phyloP scores from a whole-genome alignment of 768 basidiomycete species.

The Pholiota microspora region DNA sequence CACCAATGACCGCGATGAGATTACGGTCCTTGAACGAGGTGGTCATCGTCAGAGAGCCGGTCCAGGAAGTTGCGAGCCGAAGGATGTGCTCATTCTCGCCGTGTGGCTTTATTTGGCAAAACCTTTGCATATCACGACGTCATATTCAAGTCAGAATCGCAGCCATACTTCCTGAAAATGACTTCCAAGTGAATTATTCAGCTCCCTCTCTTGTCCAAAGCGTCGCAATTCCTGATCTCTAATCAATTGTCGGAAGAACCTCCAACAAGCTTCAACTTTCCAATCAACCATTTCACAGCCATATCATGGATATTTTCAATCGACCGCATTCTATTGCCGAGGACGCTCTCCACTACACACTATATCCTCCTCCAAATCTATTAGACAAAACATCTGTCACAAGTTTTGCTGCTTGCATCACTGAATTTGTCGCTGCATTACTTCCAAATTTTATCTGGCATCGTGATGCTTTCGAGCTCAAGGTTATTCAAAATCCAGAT shows the following conservation, averaged over 20 bases:
- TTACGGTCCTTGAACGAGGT: conserved; percentile 77
- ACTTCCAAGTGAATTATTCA: not conserved
- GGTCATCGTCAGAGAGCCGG: conserved; percentile 38
- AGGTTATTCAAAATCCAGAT: conserved; percentile 49
- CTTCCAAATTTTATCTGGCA: conserved; percentile 77
- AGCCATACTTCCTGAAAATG: no score
- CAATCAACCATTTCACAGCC: no score
- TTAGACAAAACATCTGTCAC: conserved; percentile 61
- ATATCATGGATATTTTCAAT: conserved; percentile 76
- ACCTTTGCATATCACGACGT: not conserved
- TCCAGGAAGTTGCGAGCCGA: not conserved
- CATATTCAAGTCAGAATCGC: no score
- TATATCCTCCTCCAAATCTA: conserved; percentile 58
- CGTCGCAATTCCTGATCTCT: no score
- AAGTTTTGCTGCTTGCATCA: conserved; percentile 68
- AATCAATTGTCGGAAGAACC: no score
- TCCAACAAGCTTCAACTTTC: no score
- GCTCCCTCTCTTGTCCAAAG: not conserved
- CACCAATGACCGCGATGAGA: conserved; percentile 94
- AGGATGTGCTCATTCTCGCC: not conserved
- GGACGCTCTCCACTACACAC: conserved; percentile 76
- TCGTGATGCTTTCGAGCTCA: conserved; percentile 78
- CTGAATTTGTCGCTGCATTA: conserved; percentile 47
- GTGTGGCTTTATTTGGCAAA: conserved; percentile 15
- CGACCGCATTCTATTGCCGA: conserved; percentile 77